A percentile compares a stretch with the other conserved stretches of the same genome.
Conservation (phyloP, 805 yeast species). For the Wickerhamomyces bisporus region DNA sequence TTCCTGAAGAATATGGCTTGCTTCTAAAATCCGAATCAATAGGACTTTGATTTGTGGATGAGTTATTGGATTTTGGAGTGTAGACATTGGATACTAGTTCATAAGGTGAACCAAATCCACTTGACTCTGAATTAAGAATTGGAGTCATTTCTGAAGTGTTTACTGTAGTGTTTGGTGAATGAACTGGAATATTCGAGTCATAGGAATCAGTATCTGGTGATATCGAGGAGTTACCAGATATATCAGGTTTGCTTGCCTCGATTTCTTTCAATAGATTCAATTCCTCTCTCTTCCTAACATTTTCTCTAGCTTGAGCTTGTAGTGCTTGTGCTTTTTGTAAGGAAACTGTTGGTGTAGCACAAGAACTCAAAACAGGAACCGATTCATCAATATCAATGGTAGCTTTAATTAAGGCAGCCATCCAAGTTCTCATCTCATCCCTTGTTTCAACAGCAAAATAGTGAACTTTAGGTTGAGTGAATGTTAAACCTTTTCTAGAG, state of each 20-base stretch:
- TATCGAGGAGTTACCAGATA: conserved; percentile 28
- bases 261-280: conserved; percentile 24
- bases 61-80: conserved; percentile 39
- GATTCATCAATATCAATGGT: conserved; percentile 94
- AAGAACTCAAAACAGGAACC: conserved; percentile 87
- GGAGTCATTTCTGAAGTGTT: conserved; percentile 32
- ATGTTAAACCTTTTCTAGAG: conserved; percentile 87
- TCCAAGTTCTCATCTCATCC: conserved; percentile 93
- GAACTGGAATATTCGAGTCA: conserved; percentile 21
- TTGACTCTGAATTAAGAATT: conserved; percentile 18
- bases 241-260: conserved; percentile 15
- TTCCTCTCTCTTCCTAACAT: conserved; percentile 51
- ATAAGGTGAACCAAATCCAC: conserved; percentile 66
- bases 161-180: conserved; percentile 33
- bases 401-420: conserved; percentile 90
- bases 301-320: conserved; percentile 77
- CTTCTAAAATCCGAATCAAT: conserved; percentile 18
- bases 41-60: conserved; percentile 15
- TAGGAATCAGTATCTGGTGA: conserved; percentile 26
- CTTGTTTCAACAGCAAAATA: conserved; percentile 90
- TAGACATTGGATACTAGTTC: conserved; percentile 57
- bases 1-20: conserved; percentile 18
- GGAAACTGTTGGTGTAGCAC: conserved; percentile 93
- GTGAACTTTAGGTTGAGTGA: conserved; percentile 93
- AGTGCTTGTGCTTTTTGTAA: conserved; percentile 82